phyloP scores from a whole-genome alignment of 345 rosid genomes.

The Citrus unshiu region DNA sequence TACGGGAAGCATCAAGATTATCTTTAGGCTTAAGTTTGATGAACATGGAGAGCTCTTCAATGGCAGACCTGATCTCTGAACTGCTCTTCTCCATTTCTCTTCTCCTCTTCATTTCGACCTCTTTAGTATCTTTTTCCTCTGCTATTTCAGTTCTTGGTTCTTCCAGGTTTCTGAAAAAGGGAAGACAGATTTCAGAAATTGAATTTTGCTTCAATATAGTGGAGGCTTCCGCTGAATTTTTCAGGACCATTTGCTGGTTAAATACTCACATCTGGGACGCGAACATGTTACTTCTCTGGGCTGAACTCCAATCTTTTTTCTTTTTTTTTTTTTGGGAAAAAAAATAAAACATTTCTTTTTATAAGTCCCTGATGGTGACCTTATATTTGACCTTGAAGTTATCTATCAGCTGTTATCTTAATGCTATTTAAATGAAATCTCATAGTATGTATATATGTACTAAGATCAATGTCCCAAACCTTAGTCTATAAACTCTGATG shows the following conservation, averaged over 20 bases:
- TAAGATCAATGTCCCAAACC: neutral
- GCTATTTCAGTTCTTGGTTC: neutral
- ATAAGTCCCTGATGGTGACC: slow-evolving; percentile 28
- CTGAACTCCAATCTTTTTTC: slow-evolving; percentile 6
- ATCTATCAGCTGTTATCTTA: slow-evolving; percentile 20
- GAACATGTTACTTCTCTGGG: slow-evolving; percentile 3
- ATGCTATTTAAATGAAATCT: neutral
- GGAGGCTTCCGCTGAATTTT: neutral
- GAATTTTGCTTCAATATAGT: slow-evolving; percentile 2
- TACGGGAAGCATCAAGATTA: slow-evolving; percentile 25
- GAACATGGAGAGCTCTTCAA: slow-evolving; percentile 67
- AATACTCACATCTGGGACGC: neutral
- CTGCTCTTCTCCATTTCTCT: slow-evolving; percentile 54
- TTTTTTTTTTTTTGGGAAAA: no score
- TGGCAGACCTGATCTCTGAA: slow-evolving; percentile 68
- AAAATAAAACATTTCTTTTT: neutral
- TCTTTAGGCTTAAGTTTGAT: slow-evolving; percentile 35
- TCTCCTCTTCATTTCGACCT: slow-evolving; percentile 58
- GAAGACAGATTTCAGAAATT: neutral
- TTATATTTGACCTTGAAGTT: slow-evolving; percentile 41
- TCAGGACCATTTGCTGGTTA: neutral
- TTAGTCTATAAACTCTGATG: neutral
- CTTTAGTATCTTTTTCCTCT: neutral
- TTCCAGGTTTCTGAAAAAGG: neutral
- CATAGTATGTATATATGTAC: neutral